Percentiles rank a stretch among this genome's conserved stretches.
These are phyloP conservation scores for Phytophthora sp. DNA, from an alignment of 352 stramenopile species.

Conservation along the genomic window DNA sequence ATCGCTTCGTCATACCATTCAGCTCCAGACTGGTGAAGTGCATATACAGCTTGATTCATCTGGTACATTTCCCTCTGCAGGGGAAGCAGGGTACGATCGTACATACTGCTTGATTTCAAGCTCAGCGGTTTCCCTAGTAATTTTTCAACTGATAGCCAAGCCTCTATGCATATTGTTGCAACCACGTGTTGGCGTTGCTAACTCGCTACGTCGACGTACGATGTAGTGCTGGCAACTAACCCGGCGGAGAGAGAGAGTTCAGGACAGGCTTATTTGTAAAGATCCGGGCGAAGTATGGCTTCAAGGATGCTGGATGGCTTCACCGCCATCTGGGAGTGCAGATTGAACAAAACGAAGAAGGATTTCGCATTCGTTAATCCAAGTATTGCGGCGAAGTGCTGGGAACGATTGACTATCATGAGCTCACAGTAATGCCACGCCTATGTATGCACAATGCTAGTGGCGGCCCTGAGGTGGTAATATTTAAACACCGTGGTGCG, in stretches of 20 bases:
- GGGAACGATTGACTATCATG: background rate
- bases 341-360: slow-evolving; percentile 9
- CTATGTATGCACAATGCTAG: slow-evolving; percentile 11
- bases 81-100: too few species aligned
- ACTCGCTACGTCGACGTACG: slow-evolving; percentile 31
- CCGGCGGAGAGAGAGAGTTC: background rate
- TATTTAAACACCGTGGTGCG: slow-evolving; percentile 16
- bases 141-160: slow-evolving; percentile 19
- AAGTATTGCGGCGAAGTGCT: slow-evolving; percentile 16
- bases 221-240: slow-evolving; percentile 28
- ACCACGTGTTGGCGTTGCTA: slow-evolving; percentile 16
- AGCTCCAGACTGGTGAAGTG: too few species aligned
- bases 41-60: too few species aligned
- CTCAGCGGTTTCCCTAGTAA: too few species aligned
- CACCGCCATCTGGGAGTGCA: slow-evolving; percentile 10
- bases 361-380: slow-evolving; percentile 9
- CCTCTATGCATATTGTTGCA: slow-evolving; percentile 5
- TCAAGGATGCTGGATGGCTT: slow-evolving; percentile 17
- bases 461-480: background rate
- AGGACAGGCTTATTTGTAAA: slow-evolving; percentile 26
- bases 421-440: background rate
- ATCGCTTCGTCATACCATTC: too few species aligned
- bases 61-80: too few species aligned
- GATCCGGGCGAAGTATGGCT: slow-evolving; percentile 22
- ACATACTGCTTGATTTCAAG: too few species aligned